Evolutionary conservation across 306 rosid genomes (phyloP).

Genomic region (Lathyrus tuberosus): DNA sequence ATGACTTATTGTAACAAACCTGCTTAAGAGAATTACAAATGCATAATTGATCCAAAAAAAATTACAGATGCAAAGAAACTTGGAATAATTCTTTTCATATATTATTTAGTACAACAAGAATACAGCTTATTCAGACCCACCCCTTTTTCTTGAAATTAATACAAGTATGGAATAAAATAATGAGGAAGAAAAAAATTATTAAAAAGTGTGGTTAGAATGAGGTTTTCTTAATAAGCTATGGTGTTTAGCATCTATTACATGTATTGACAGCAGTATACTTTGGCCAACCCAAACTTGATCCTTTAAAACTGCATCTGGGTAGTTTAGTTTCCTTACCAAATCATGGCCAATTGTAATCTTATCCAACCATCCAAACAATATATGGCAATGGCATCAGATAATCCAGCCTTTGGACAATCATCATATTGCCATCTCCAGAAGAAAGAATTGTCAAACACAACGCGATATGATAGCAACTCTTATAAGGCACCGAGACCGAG

Average conservation of each 20-base stretch:
- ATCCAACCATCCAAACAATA: constrained; percentile 35
- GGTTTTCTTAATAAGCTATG: constrained; percentile 42
- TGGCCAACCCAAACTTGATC: constrained; percentile 32
- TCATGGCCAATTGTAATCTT: constrained; percentile 22
- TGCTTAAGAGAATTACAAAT: constrained; percentile 4
- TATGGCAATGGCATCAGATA: constrained; percentile 35
- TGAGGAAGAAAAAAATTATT: constrained; percentile 9
- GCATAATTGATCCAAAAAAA: neutral
- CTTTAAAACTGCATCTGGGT: constrained; percentile 28
- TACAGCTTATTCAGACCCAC: constrained; percentile 39
- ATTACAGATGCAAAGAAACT: neutral
- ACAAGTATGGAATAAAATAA: constrained; percentile 32
- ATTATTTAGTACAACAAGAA: constrained; percentile 35
- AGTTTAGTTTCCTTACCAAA: constrained; percentile 25
- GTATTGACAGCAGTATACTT: constrained; percentile 43
- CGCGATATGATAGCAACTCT: constrained; percentile 38
- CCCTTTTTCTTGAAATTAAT: constrained; percentile 34
- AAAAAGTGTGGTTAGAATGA: constrained; percentile 46
- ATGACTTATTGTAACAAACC: constrained; percentile 10
- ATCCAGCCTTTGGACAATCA: constrained; percentile 38
- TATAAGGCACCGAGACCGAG: constrained; percentile 6
- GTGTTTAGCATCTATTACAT: constrained; percentile 36
- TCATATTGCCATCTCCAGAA: constrained; percentile 34
- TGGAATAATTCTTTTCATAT: constrained; percentile 13
- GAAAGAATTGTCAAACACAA: constrained; percentile 8